Evolutionary conservation across 75 land plant genomes (phyloP), one percentile per base, ranked within the genome.

Genomic region (Pinus albicaulis): DNA sequence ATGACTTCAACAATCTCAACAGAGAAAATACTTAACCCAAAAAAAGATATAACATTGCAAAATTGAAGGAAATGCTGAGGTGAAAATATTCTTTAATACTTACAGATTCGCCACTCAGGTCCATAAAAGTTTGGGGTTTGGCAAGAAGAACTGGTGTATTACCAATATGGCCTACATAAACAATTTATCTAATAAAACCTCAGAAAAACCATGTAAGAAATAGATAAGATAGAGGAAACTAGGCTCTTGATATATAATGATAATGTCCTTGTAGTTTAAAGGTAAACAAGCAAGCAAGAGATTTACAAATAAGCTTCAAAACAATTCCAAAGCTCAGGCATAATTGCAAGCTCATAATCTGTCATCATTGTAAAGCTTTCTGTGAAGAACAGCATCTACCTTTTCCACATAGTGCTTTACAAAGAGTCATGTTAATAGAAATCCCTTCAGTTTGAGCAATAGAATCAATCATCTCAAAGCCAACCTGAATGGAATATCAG

Each of bases 51-150:
- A 48, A 48, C 52, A 48, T 48, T 48, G 52, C 10, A 48, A 48
- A 10, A 10, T 48, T 48, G 52, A 48, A 48, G 8, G 10, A 8
- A 48, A 48, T 48, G 52, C 52, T 48, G 52, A 48, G 52, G 52
- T 48, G 52, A 48, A 48, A 48, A 48, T 48, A 48, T 8, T 44
- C 5, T 44, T 48, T 48, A 14, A 34, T 44, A 72, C 89, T 83
- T 83, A 98, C 99, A 24, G 98, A 92, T 89, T 98, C 96, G 63
- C 99, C 99, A 75, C 94, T 91, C 56, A 98, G 76, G 66, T 98
- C 93, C 96, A 98, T 93, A 80, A 92, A 98, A 59, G 99, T 98
- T 77, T 98, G 99, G 63, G 99, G 99, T 82, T 95, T 98, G 20
- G 95, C 98, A 62, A 97, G 89, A 25, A 97, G 80, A 58, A 97